Evolutionary conservation across 768 basidiomycete species (phyloP).

Genomic region (Imleria badia): DNA sequence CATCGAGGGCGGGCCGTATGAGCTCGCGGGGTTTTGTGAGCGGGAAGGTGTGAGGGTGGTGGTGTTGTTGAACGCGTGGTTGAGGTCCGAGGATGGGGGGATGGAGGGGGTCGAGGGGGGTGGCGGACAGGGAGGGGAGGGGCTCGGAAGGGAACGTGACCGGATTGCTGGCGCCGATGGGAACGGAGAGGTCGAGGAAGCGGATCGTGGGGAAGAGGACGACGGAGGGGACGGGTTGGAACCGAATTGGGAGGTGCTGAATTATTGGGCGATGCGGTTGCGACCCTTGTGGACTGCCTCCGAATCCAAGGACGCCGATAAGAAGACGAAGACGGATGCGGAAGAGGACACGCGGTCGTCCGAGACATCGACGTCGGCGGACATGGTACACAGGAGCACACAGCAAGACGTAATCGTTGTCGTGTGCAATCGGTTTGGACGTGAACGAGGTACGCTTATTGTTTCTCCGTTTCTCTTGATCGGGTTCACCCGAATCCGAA

Average conservation of each 20-base stretch:
- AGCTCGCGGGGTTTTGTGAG: constrained; percentile 67
- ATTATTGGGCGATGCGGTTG: constrained; percentile 73
- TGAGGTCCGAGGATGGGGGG: constrained; percentile 41
- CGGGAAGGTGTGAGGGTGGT: constrained; percentile 55
- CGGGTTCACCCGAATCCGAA: too few species aligned
- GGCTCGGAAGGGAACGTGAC: neutral
- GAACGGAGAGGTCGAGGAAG: neutral
- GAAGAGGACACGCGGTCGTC: neutral
- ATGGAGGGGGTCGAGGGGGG: constrained; percentile 35
- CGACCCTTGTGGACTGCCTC: constrained; percentile 53
- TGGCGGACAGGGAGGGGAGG: neutral
- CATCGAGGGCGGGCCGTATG: constrained; percentile 66
- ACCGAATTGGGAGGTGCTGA: constrained; percentile 58
- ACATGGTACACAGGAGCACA: neutral
- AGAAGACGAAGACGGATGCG: too few species aligned
- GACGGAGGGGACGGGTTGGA: constrained; percentile 8
- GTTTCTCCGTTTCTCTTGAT: too few species aligned
- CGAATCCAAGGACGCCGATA: too few species aligned
- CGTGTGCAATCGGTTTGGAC: constrained; percentile 75
- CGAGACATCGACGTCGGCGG: too few species aligned
- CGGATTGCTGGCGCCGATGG: neutral
- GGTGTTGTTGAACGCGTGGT: constrained; percentile 77
- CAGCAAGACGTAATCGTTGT: constrained; percentile 60
- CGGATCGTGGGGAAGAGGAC: neutral
- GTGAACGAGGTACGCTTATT: constrained; percentile 80